These are phyloP conservation scores for Heritiera littoralis DNA, from an alignment of 345 rosid species.

Conservation along the genomic window DNA sequence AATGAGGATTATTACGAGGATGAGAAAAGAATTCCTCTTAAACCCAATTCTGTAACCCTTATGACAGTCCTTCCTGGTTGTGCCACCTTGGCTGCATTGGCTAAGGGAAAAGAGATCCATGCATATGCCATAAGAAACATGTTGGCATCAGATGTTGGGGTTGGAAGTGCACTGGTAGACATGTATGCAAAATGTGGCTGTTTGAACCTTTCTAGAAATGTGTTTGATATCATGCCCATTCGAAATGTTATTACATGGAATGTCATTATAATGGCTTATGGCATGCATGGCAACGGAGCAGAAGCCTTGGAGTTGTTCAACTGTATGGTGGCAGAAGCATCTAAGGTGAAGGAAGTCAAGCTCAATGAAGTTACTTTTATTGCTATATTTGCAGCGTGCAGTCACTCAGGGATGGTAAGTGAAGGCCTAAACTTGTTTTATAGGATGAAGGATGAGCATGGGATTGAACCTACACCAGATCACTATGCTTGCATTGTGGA, in stretches of 20 bases:
- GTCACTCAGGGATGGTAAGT: slow-evolving; percentile 83
- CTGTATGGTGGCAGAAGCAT: slow-evolving; percentile 46
- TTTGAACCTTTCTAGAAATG: slow-evolving; percentile 54
- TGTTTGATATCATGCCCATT: slow-evolving; percentile 61
- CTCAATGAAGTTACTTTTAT: slow-evolving; percentile 81
- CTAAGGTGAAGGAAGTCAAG: slow-evolving; percentile 38
- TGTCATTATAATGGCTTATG: slow-evolving; percentile 86
- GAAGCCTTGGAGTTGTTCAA: slow-evolving; percentile 66
- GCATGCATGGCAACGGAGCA: slow-evolving; percentile 83
- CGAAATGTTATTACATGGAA: slow-evolving; percentile 86
- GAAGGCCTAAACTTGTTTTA: slow-evolving; percentile 72
- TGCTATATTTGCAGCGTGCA: slow-evolving; percentile 79
- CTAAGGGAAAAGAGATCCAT: slow-evolving; percentile 89
- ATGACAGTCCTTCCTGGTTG: slow-evolving; percentile 88
- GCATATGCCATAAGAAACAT: slow-evolving; percentile 73
- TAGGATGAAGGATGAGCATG: slow-evolving; percentile 59
- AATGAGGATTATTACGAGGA: slow-evolving; percentile 20
- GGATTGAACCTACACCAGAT: slow-evolving; percentile 63
- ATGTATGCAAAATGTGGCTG: slow-evolving; percentile 94
- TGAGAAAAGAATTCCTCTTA: slow-evolving; percentile 30
- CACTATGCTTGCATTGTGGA: slow-evolving; percentile 89
- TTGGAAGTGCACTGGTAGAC: slow-evolving; percentile 90
- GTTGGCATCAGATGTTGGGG: slow-evolving; percentile 69
- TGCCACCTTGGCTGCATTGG: slow-evolving; percentile 69
- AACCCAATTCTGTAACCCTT: slow-evolving; percentile 79